Percentiles rank a stretch among this genome's conserved stretches.
phyloP scores from a whole-genome alignment of 345 rosid genomes.

The Psidium guajava region DNA sequence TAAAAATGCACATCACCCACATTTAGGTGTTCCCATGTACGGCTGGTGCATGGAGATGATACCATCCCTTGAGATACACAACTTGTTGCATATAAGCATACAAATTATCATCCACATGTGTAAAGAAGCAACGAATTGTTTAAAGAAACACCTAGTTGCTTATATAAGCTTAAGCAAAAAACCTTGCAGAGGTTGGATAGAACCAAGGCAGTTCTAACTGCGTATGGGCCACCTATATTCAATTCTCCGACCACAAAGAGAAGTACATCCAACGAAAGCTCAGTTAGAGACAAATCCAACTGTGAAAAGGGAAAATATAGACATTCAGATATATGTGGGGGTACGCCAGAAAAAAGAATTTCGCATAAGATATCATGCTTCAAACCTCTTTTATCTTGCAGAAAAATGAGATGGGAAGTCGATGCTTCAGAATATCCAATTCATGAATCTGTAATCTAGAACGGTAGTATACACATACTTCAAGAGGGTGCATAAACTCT shows the following conservation, averaged over 20 bases:
- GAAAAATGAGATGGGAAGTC: constrained; percentile 58
- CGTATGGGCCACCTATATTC: constrained; percentile 83
- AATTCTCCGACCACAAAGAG: constrained; percentile 67
- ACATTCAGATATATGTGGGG: neutral
- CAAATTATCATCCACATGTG: neutral
- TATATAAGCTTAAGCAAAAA: neutral
- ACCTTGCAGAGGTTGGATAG: constrained; percentile 89
- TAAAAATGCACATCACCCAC: neutral
- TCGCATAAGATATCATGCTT: neutral
- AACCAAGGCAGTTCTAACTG: constrained; percentile 51
- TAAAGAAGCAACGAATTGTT: neutral
- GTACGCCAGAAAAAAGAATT: neutral
- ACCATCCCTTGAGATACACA: neutral
- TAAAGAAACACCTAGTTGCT: neutral
- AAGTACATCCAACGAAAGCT: constrained; percentile 74
- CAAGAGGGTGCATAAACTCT: constrained; percentile 62
- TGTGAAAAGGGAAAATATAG: constrained; percentile 26
- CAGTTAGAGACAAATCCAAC: constrained; percentile 63
- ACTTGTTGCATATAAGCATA: neutral
- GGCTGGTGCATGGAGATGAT: neutral
- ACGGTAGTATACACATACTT: constrained; percentile 53
- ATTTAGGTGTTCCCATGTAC: neutral
- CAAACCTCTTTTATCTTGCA: constrained; percentile 71
- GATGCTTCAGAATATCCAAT: constrained; percentile 12
- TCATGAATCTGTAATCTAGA: constrained; percentile 30